phyloP scores from a whole-genome alignment of 805 yeast species.

The Saturnispora galanensis region DNA sequence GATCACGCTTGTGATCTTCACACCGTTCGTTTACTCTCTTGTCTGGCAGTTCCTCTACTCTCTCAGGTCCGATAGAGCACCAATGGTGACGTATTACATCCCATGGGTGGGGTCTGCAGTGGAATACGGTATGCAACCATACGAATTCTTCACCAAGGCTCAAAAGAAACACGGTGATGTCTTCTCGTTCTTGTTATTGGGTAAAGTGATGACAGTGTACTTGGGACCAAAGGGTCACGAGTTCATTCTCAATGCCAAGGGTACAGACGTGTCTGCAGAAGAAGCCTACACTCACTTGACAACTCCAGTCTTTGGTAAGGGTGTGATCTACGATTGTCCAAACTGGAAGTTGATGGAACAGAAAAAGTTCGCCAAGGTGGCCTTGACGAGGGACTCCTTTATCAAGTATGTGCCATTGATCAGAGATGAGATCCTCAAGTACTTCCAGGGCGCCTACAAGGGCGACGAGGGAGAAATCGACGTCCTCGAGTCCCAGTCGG shows the following conservation, averaged over 20 bases:
- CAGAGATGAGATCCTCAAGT: conserved; percentile 62
- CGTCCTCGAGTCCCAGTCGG: conserved; percentile 83
- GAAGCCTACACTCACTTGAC: conserved; percentile 93
- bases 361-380: conserved; percentile 89
- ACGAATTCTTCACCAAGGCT: conserved; percentile 73
- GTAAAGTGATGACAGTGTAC: conserved; percentile 89
- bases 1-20: conserved; percentile 26
- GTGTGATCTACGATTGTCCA: conserved; percentile 96
- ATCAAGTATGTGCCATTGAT: conserved; percentile 80
- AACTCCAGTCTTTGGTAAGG: conserved; percentile 98
- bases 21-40: conserved; percentile 59
- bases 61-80: conserved; percentile 74
- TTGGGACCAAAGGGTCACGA: conserved; percentile 98
- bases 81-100: conserved; percentile 82
- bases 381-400: conserved; percentile 80
- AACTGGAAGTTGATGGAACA: conserved; percentile 94
- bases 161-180: conserved; percentile 85
- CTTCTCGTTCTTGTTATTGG: conserved; percentile 81
- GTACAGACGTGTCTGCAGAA: conserved; percentile 87
- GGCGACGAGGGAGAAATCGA: conserved; percentile 41
- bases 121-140: conserved; percentile 86
- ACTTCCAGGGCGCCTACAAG: conserved; percentile 45
- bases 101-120: conserved; percentile 96
- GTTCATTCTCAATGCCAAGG: conserved; percentile 83
- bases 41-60: conserved; percentile 61